Conservation (phyloP, 495 filamentous ascomycete species). For the Neurospora discreta region DNA sequence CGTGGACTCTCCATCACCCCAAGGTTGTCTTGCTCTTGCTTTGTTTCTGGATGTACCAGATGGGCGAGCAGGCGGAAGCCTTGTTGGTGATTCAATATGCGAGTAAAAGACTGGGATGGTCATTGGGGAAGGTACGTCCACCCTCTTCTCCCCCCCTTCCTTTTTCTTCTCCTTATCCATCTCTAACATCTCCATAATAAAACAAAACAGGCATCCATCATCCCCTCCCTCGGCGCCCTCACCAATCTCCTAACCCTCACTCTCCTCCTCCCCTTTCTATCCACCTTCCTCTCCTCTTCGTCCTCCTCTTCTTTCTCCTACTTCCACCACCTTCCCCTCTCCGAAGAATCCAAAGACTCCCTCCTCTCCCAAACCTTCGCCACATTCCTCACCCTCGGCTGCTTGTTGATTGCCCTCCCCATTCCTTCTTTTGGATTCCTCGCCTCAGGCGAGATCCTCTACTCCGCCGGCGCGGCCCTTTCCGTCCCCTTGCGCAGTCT, state of each 20-base stretch:
- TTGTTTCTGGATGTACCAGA: neutral
- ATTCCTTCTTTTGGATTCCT: conserved; percentile 30
- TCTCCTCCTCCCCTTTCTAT: conserved; percentile 32
- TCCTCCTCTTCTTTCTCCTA: neutral
- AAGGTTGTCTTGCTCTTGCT: neutral
- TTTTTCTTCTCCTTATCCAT: neutral
- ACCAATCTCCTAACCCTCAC: conserved; percentile 39
- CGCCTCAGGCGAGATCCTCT: conserved; percentile 9
- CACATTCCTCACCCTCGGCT: conserved; percentile 35
- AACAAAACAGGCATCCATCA: conserved; percentile 33
- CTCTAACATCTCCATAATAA: too few relatives aligned
- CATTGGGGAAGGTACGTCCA: conserved; percentile 16
- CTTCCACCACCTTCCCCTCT: conserved; percentile 6
- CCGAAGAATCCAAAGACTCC: neutral
- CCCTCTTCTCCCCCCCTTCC: neutral
- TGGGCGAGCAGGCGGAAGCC: conserved; percentile 4
- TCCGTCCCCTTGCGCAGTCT: conserved; percentile 25
- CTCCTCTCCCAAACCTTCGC: conserved; percentile 36
- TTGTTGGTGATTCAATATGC: conserved; percentile 38
- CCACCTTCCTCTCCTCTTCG: conserved; percentile 7
- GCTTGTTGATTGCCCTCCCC: conserved; percentile 34
- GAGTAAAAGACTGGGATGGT: conserved; percentile 42
- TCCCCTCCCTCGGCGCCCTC: conserved; percentile 40
- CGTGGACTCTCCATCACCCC: neutral
- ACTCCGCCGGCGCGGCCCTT: conserved; percentile 9